Percentiles rank a stretch among this genome's conserved stretches.
Evolutionary conservation across 2,329 filamentous ascomycete genomes (phyloP).

Genomic region (Raffaelea arxii): DNA sequence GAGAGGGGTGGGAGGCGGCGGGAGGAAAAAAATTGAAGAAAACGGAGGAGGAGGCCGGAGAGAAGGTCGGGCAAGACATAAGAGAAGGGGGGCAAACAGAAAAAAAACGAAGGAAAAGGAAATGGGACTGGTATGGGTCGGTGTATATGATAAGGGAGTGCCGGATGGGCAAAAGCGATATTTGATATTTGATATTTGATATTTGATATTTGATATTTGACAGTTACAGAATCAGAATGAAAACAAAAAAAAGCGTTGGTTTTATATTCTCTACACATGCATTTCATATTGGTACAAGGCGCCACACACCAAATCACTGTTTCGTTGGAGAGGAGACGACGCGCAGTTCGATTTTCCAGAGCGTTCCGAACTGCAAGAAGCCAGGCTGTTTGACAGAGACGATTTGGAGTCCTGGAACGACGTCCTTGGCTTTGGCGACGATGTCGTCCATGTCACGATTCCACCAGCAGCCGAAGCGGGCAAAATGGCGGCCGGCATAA

Average conservation of each 20-base stretch:
- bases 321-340: conserved; percentile 18
- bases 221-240: conserved; percentile 3
- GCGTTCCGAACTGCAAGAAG: conserved; percentile 45
- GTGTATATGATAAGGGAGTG: too few species aligned
- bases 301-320: too few species aligned
- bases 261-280: too few species aligned
- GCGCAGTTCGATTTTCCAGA: conserved; percentile 48
- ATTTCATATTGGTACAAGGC: too few species aligned
- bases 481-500: conserved; percentile 44
- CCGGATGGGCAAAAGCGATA: too few species aligned
- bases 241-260: conserved; percentile 3
- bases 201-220: too few species aligned
- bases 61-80: too few species aligned
- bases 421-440: conserved; percentile 36
- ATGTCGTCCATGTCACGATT: conserved; percentile 52
- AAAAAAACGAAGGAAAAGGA: not conserved
- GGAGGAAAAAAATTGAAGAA: not conserved
- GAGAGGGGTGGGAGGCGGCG: not conserved
- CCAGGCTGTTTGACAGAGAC: conserved; percentile 43
- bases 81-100: not conserved
- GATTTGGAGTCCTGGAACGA: conserved; percentile 45
- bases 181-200: too few species aligned
- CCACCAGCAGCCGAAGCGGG: conserved; percentile 58
- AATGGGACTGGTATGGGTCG: too few species aligned
- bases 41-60: too few species aligned